A percentile compares a stretch with the other conserved stretches of the same genome.
phyloP scores from a whole-genome alignment of 2,329 filamentous ascomycete genomes.

The Juglanconis sp. region DNA sequence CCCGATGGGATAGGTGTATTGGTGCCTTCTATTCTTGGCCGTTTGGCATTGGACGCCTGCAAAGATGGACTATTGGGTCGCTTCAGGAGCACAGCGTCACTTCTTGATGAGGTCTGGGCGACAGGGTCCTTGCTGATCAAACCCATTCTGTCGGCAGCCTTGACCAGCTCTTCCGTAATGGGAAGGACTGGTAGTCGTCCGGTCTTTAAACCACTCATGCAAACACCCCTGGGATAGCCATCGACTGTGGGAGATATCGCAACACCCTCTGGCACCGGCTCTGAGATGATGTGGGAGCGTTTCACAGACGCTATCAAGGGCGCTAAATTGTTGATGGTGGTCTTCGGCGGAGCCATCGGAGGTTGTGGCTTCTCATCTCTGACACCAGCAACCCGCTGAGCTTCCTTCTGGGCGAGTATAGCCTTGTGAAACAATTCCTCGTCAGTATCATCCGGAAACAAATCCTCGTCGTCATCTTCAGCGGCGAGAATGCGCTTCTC shows the following conservation, averaged over 20 bases:
- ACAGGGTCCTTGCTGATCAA: constrained; percentile 31
- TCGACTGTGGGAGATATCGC: constrained; percentile 14
- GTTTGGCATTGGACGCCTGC: neutral
- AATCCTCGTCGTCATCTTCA: constrained; percentile 41
- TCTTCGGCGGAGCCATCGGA: neutral
- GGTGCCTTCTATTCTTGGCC: neutral
- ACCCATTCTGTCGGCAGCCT: constrained; percentile 38
- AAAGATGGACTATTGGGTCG: neutral
- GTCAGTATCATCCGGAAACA: constrained; percentile 51
- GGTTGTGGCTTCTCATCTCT: constrained; percentile 3
- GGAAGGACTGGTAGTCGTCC: constrained; percentile 35
- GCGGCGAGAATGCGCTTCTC: constrained; percentile 53
- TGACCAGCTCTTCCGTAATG: constrained; percentile 35
- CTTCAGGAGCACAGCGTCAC: constrained; percentile 3
- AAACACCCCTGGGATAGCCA: constrained; percentile 35
- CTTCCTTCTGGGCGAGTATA: constrained; percentile 20
- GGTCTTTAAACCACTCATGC: constrained; percentile 39
- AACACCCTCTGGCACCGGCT: neutral
- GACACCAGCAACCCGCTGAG: constrained; percentile 3
- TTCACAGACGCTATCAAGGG: neutral
- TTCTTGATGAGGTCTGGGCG: constrained; percentile 18
- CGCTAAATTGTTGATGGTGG: constrained; percentile 10
- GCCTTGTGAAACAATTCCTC: constrained; percentile 42
- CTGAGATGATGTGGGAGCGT: neutral
- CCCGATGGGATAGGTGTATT: neutral